A percentile compares a stretch with the other conserved stretches of the same genome.
phyloP scores from a whole-genome alignment of 179 eudicot species.

The Sideroxylon spinosum region DNA sequence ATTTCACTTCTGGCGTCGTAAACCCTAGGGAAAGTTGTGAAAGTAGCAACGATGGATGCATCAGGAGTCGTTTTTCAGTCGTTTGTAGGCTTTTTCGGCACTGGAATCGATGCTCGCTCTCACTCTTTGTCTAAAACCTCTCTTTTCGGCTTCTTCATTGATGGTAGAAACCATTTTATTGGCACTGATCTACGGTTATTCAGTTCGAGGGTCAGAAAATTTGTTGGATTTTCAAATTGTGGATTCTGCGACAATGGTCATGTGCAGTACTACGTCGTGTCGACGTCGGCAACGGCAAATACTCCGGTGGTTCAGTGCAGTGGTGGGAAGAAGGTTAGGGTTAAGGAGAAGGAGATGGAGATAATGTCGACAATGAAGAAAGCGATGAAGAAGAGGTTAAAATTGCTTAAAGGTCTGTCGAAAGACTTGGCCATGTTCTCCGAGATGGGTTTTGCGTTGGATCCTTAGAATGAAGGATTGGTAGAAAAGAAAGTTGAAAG shows the following conservation, averaged over 20 bases:
- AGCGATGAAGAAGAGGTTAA: slow-evolving; percentile 55
- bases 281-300: background rate
- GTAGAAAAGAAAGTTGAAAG: no score
- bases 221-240: slow-evolving; percentile 1
- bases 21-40: background rate
- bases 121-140: background rate
- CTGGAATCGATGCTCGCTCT: background rate
- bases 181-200: background rate
- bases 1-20: background rate
- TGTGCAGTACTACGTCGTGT: slow-evolving; percentile 38
- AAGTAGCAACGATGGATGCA: slow-evolving; percentile 16
- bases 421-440: slow-evolving; percentile 48
- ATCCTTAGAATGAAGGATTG: slow-evolving; percentile 21
- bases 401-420: slow-evolving; percentile 55
- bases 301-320: slow-evolving; percentile 8
- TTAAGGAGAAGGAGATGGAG: slow-evolving; percentile 27
- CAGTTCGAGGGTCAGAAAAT: background rate
- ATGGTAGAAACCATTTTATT: slow-evolving; percentile 6
- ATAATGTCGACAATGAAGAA: slow-evolving; percentile 17
- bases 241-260: slow-evolving; percentile 51
- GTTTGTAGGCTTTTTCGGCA: background rate
- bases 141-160: background rate
- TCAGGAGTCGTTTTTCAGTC: slow-evolving; percentile 16
- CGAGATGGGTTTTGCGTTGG: slow-evolving; percentile 49
- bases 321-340: slow-evolving; percentile 24